These are phyloP conservation scores for Anthracocystis walkeri DNA, from an alignment of 1,284 basidiomycete species.

Conservation along the genomic window DNA sequence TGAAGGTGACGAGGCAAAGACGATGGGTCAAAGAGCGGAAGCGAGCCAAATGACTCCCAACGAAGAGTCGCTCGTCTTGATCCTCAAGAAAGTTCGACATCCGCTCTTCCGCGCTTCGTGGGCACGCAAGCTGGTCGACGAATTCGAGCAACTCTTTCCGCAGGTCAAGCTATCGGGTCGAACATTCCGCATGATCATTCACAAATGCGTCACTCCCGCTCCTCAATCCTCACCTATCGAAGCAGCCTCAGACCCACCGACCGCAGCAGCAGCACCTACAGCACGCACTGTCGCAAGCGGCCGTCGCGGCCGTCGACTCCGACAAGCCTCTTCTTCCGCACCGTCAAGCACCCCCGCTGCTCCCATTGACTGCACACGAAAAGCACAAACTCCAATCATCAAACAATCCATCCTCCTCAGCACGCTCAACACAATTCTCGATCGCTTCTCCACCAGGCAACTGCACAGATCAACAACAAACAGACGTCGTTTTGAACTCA, in stretches of 20 bases:
- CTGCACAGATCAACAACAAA: constrained; percentile 27
- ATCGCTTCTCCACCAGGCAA: constrained; percentile 3
- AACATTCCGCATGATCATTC: constrained; percentile 23
- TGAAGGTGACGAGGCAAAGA: background rate
- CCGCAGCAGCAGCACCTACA: no score
- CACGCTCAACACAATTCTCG: constrained; percentile 15
- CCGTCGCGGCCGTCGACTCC: constrained; percentile 22
- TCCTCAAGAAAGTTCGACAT: constrained; percentile 33
- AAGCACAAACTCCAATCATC: constrained; percentile 11
- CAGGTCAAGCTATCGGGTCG: constrained; percentile 20
- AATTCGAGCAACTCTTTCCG: constrained; percentile 23
- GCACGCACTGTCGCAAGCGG: constrained; percentile 10
- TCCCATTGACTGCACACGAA: background rate
- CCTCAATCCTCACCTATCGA: background rate
- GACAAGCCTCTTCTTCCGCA: constrained; percentile 10
- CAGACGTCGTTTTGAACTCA: constrained; percentile 21
- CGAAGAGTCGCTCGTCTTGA: constrained; percentile 36
- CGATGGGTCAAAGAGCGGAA: background rate
- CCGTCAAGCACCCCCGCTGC: background rate
- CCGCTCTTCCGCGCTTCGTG: constrained; percentile 31
- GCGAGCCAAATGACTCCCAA: constrained; percentile 8
- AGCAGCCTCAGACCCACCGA: background rate
- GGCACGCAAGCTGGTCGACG: constrained; percentile 26
- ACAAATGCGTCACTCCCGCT: constrained; percentile 18
- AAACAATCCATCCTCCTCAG: constrained; percentile 19